Evolutionary conservation across 768 basidiomycete species (phyloP).

Genomic region (Phanerodontia chrysosporium): DNA sequence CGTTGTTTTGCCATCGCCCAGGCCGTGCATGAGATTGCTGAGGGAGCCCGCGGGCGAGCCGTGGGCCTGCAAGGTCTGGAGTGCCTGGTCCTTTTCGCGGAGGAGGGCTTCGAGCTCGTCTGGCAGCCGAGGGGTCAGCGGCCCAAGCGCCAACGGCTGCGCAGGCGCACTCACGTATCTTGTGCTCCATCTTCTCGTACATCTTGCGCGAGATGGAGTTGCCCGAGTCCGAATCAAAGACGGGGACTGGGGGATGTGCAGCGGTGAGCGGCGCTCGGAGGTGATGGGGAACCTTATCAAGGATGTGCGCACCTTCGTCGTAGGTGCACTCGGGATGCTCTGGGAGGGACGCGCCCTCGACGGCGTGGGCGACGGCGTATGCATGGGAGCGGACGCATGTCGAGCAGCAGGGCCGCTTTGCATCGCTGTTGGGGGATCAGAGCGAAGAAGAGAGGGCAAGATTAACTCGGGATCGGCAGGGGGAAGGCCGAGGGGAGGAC

Average conservation of each 20-base stretch:
- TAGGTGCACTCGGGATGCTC: constrained; percentile 70
- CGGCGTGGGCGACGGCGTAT: constrained; percentile 61
- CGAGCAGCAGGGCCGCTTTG: constrained; percentile 65
- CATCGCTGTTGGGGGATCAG: constrained; percentile 46
- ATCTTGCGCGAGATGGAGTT: constrained; percentile 46
- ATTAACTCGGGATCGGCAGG: constrained; percentile 50
- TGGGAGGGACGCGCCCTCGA: constrained; percentile 49
- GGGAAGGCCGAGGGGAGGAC: constrained; percentile 3
- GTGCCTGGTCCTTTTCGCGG: constrained; percentile 44
- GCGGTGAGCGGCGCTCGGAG: neutral
- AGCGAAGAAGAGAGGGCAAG: constrained; percentile 2
- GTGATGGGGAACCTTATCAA: neutral
- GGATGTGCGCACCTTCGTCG: constrained; percentile 59
- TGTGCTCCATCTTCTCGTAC: constrained; percentile 61
- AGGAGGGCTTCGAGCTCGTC: constrained; percentile 66
- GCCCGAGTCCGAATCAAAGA: constrained; percentile 36
- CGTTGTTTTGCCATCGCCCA: neutral
- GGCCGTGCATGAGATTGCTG: neutral
- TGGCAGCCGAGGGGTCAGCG: constrained; percentile 20
- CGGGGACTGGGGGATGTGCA: constrained; percentile 36
- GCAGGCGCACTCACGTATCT: constrained; percentile 49
- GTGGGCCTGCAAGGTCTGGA: neutral
- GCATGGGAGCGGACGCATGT: constrained; percentile 76
- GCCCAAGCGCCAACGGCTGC: neutral
- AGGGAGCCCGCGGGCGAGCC: neutral